phyloP scores from a whole-genome alignment of 1,284 basidiomycete genomes.

The Cryptococcus jaspeensis region DNA sequence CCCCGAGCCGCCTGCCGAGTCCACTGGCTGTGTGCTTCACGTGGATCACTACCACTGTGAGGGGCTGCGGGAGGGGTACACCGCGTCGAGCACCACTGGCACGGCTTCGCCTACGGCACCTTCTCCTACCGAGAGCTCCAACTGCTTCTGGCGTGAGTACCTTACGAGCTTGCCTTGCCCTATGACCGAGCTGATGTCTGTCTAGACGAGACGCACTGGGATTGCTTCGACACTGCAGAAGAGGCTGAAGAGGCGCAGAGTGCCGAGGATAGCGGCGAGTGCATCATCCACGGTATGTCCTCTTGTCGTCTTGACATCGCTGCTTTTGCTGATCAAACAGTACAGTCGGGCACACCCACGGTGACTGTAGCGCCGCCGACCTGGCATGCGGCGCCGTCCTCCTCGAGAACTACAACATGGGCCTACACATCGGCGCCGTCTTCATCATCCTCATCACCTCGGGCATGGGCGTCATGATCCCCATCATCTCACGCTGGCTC shows the following conservation, averaged over 20 bases:
- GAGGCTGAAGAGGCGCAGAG: constrained; percentile 17
- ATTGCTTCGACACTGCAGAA: constrained; percentile 25
- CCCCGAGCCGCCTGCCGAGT: constrained; percentile 24
- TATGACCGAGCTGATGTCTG: not conserved
- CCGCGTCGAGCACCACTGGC: constrained; percentile 15
- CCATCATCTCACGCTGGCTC: constrained; percentile 35
- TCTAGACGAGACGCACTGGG: constrained; percentile 36
- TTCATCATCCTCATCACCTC: constrained; percentile 52
- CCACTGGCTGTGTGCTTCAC: constrained; percentile 26
- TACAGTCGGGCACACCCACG: constrained; percentile 36
- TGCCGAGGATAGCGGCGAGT: constrained; percentile 24
- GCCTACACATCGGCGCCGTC: constrained; percentile 52
- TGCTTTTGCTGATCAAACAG: not conserved
- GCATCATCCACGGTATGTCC: constrained; percentile 36
- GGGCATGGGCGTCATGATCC: constrained; percentile 46
- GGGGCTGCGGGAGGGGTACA: constrained; percentile 15
- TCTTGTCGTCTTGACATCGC: too few relatives aligned
- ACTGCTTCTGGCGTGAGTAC: constrained; percentile 29
- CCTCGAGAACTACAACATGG: constrained; percentile 46
- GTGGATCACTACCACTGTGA: constrained; percentile 33
- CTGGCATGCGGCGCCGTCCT: constrained; percentile 44
- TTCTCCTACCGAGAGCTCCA: constrained; percentile 29
- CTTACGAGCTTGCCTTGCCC: not conserved
- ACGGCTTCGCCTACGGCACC: constrained; percentile 11
- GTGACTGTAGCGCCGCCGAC: constrained; percentile 48